Conservation (phyloP, 805 yeast genomes). For the Saccharomycopsis malanga region DNA sequence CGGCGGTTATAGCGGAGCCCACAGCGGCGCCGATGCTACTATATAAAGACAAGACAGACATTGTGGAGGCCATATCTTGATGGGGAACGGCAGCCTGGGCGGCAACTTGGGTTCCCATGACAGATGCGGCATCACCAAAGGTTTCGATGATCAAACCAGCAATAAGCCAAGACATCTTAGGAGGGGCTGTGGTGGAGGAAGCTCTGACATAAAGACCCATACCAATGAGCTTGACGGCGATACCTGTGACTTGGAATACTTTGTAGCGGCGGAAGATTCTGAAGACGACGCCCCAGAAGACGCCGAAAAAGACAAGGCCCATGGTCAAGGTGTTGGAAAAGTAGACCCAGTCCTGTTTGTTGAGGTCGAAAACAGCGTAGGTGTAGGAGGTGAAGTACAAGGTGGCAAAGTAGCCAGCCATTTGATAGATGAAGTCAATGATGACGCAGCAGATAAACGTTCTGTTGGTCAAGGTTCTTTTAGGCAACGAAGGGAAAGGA, state of each 20-base stretch:
- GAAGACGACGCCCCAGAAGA: constrained; percentile 31
- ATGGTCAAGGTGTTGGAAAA: constrained; percentile 33
- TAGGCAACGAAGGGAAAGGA: constrained; percentile 34
- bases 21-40: constrained; percentile 34
- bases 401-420: constrained; percentile 28
- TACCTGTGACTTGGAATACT: constrained; percentile 31
- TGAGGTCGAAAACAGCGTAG: constrained; percentile 29
- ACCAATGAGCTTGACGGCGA: constrained; percentile 31
- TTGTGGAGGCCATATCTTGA: constrained; percentile 36
- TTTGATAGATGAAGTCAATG: constrained; percentile 30
- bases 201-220: constrained; percentile 26
- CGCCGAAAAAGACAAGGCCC: constrained; percentile 33
- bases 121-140: constrained; percentile 35
- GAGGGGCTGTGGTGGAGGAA: constrained; percentile 21
- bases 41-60: constrained; percentile 32
- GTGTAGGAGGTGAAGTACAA: constrained; percentile 33
- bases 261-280: constrained; percentile 34
- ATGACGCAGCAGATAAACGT: constrained; percentile 32
- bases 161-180: constrained; percentile 28
- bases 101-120: constrained; percentile 32
- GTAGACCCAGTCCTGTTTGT: constrained; percentile 32
- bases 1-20: constrained; percentile 35
- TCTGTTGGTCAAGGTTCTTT: constrained; percentile 31
- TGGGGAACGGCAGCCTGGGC: constrained; percentile 37
- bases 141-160: constrained; percentile 33